A percentile compares a stretch with the other conserved stretches of the same genome.
phyloP scores from a whole-genome alignment of 129 eudicot genomes.

The carrot (Daucus carota) region DH1_v3.0 NC_030385.2:15877001-15877500 shows the following conservation, averaged over 20 bases:
- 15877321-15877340: not conserved
- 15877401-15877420: not conserved
- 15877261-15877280: not conserved
- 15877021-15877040: not conserved
- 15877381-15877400: not conserved
- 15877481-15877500: no score
- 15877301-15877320: not conserved
- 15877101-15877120: constrained; percentile 7
- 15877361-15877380: not conserved
- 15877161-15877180: not conserved
- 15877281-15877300: not conserved
- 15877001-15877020: not conserved
- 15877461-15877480: not conserved
- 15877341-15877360: not conserved
- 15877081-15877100: not conserved
- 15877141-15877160: not conserved
- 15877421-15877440: not conserved
- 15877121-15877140: constrained; percentile 9
- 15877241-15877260: not conserved
- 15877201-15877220: not conserved
- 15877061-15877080: not conserved
- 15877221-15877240: not conserved
- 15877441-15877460: not conserved
- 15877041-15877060: not conserved
- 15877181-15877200: not conserved